Conservation (phyloP, 768 basidiomycete species). For the Pholiota molesta region DNA sequence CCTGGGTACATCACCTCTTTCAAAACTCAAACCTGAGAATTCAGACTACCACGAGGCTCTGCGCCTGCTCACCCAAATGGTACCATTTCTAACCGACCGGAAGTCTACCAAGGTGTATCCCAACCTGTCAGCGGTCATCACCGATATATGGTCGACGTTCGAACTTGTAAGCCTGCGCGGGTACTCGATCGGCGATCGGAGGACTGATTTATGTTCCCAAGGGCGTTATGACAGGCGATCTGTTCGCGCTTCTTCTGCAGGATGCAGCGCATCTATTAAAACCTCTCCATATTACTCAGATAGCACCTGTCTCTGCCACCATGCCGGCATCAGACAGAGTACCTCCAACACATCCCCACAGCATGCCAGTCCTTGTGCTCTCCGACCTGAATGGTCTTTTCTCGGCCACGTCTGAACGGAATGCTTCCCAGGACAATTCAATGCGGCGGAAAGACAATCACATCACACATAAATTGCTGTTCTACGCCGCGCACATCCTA, state of each 20-base stretch:
- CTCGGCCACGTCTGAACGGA: slow-evolving; percentile 12
- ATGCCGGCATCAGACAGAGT: slow-evolving; percentile 22
- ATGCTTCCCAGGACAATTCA: slow-evolving; percentile 1
- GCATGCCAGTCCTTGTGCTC: slow-evolving; percentile 46
- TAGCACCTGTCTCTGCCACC: slow-evolving; percentile 16
- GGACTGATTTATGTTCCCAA: slow-evolving; percentile 19
- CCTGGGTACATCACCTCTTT: slow-evolving; percentile 61
- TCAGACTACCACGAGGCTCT: slow-evolving; percentile 51
- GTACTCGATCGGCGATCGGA: slow-evolving; percentile 7
- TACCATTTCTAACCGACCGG: slow-evolving; percentile 67
- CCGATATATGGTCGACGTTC: slow-evolving; percentile 69
- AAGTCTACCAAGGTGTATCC: slow-evolving; percentile 57
- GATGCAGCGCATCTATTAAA: slow-evolving; percentile 59
- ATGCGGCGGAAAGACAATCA: slow-evolving; percentile 32
- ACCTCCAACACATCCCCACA: slow-evolving; percentile 40
- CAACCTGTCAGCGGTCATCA: slow-evolving; percentile 53
- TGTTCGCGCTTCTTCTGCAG: slow-evolving; percentile 55
- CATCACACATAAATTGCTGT: slow-evolving; percentile 62
- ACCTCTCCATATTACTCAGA: slow-evolving; percentile 41
- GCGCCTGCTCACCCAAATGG: slow-evolving; percentile 49
- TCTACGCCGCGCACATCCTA: slow-evolving; percentile 67
- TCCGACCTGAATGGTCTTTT: slow-evolving; percentile 59
- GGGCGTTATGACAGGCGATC: slow-evolving; percentile 39
- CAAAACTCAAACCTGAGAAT: slow-evolving; percentile 38
- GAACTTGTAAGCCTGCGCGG: slow-evolving; percentile 45